Conservation (phyloP, 768 basidiomycete genomes). For the Amanita rimosa region DNA sequence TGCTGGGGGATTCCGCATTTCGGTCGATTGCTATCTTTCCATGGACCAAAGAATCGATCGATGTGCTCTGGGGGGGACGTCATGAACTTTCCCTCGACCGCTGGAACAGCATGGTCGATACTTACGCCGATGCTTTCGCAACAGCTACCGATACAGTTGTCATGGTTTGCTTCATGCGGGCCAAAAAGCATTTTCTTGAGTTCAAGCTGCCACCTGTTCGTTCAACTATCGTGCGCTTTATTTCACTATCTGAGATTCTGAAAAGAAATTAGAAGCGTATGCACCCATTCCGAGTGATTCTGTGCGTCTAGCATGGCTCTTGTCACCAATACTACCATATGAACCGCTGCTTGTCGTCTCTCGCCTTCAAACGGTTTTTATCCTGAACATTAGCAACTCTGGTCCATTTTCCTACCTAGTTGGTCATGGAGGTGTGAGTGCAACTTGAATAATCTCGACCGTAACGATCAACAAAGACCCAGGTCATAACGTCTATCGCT, state of each 20-base stretch:
- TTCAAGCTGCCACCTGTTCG: constrained; percentile 26
- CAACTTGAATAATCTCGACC: neutral
- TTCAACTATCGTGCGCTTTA: neutral
- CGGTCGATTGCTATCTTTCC: constrained; percentile 37
- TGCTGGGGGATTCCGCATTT: constrained; percentile 20
- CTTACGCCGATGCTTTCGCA: constrained; percentile 41
- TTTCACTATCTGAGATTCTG: neutral
- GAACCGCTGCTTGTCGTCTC: constrained; percentile 56
- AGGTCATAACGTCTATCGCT: constrained; percentile 58
- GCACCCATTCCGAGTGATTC: constrained; percentile 19
- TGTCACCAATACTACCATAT: constrained; percentile 29
- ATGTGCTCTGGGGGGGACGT: constrained; percentile 25
- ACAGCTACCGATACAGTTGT: constrained; percentile 27
- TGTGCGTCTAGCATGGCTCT: constrained; percentile 46
- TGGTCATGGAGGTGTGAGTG: constrained; percentile 64
- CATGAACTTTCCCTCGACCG: constrained; percentile 13
- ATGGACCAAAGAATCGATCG: constrained; percentile 27
- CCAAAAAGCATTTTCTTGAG: constrained; percentile 20
- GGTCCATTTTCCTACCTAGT: constrained; percentile 37
- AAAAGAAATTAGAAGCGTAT: constrained; percentile 8
- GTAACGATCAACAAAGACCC: constrained; percentile 1
- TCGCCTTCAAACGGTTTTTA: constrained; percentile 39
- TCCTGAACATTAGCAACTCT: constrained; percentile 34
- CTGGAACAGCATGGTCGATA: constrained; percentile 36
- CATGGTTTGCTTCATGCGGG: constrained; percentile 25